phyloP scores from a whole-genome alignment of 1,284 basidiomycete genomes.

The Naganishia liquefaciens region DNA sequence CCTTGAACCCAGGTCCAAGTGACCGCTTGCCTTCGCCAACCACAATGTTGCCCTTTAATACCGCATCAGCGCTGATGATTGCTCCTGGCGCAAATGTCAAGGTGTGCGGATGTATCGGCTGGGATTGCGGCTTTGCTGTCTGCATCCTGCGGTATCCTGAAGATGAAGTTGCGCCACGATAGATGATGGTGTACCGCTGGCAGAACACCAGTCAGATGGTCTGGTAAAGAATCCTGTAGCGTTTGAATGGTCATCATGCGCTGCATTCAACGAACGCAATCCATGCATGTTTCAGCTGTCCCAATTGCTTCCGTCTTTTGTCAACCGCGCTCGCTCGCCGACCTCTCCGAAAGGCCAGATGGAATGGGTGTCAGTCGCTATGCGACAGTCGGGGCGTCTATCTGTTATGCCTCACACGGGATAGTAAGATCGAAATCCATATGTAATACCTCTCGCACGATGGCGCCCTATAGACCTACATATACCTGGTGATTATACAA shows the following conservation, averaged over 20 bases:
- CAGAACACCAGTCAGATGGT: too few species aligned
- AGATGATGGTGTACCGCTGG: neutral
- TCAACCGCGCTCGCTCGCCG: too few species aligned
- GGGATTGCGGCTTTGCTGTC: conserved; percentile 9
- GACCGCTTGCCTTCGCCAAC: conserved; percentile 66
- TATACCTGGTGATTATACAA: conserved; percentile 20
- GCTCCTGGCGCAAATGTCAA: conserved; percentile 51
- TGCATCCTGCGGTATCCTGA: neutral
- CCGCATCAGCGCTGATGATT: conserved; percentile 81
- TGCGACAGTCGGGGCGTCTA: too few species aligned
- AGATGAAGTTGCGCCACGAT: neutral
- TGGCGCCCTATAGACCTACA: neutral
- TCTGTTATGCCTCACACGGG: too few species aligned
- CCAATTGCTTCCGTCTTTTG: neutral
- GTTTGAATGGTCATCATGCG: too few species aligned
- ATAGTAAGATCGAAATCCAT: conserved; percentile 2
- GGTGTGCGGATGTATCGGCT: conserved; percentile 10
- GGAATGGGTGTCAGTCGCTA: too few species aligned
- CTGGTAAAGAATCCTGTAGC: too few species aligned
- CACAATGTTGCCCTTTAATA: conserved; percentile 86
- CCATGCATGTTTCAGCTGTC: neutral
- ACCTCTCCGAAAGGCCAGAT: too few species aligned
- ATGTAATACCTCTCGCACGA: conserved; percentile 2
- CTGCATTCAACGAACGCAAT: neutral
- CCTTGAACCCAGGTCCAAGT: neutral